A percentile compares a stretch with the other conserved stretches of the same genome.
These are phyloP conservation scores for Cryptococcus maquisensis DNA, from an alignment of 1,284 basidiomycete species.

Conservation along the genomic window DNA sequence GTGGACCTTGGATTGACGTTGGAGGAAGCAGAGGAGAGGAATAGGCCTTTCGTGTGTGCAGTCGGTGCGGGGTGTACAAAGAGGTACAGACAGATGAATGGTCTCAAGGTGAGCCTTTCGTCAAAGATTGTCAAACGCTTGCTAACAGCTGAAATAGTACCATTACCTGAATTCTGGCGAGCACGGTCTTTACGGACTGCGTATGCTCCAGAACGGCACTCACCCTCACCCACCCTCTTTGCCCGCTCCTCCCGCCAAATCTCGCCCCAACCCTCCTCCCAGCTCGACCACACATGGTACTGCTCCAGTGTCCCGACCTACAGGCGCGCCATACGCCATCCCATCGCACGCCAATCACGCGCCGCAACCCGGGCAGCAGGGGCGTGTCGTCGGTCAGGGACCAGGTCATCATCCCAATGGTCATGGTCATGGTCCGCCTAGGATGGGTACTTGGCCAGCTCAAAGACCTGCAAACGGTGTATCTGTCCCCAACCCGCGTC, in stretches of 20 bases:
- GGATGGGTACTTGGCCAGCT: conserved; percentile 26
- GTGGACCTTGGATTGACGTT: conserved; percentile 66
- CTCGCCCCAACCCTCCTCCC: conserved; percentile 1
- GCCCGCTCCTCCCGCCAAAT: conserved; percentile 10
- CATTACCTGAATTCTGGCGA: conserved; percentile 97
- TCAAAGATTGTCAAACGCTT: neutral
- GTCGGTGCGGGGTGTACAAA: conserved; percentile 80
- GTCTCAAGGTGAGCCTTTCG: conserved; percentile 57
- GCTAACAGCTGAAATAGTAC: conserved; percentile 52
- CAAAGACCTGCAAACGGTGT: neutral
- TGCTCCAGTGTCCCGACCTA: neutral
- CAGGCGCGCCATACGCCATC: conserved; percentile 28
- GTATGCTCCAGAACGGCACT: conserved; percentile 75
- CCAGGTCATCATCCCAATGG: neutral
- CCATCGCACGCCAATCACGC: conserved; percentile 16
- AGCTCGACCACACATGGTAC: neutral
- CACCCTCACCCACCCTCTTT: conserved; percentile 53
- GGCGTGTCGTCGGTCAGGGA: conserved; percentile 14
- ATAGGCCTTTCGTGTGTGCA: conserved; percentile 81
- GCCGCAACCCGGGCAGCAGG: neutral
- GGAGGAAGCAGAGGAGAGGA: conserved; percentile 71
- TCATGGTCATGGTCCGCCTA: conserved; percentile 11
- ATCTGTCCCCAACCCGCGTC: neutral
- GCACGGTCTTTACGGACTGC: conserved; percentile 81
- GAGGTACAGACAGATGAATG: conserved; percentile 98